Evolutionary conservation across 2,329 filamentous ascomycete genomes (phyloP), one percentile per base, ranked within the genome.

Genomic region (Fusarium equiseti): DNA sequence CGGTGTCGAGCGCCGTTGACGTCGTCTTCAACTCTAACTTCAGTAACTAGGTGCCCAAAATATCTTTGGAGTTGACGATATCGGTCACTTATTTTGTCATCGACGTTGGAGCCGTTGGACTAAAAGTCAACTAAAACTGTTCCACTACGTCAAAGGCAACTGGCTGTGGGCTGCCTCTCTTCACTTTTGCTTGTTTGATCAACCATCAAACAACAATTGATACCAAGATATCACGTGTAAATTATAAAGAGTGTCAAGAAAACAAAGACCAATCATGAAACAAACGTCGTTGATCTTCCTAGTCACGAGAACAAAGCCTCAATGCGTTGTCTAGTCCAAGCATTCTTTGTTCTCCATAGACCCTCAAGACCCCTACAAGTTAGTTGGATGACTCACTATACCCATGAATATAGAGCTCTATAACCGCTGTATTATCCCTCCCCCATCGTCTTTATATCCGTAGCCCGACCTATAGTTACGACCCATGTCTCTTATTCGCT

Each of bases 121-220:
- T 27, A 24, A 24, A 24, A 40, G 7, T 8, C 35, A 29, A 22
- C 24, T 18, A 43, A 43, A 35, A 24, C 16, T n/a, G n/a, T 13
- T 53, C n/a, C 29, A 43, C 50, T 22, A 53, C 50, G 50, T 53
- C 50, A 53, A 53, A 16, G 18, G 24, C 24, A 27, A 22, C n/a
- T 29, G 13, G 20, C 56, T n/a, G 40, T 48, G 42, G 67, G 67
- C 63, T 70, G 53, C 67, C 63, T 71, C 67, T 68, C 62, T 59
- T 45, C 35, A 15, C 13, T 11, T 8, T 38, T 8, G 16, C 20
- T 68, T 35, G 35, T 32, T n/a, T 26, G 32, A 16, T 35, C 15
- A 32, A 24, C 32, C 26, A 50, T 35, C 26, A 54, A 27, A n/a
- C 15, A 32, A 32, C 12, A 11, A 32, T 18, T 27, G 22, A 52